These are phyloP conservation scores for Bipolaris cookei DNA, from an alignment of 2,329 filamentous ascomycete species.

Conservation along the genomic window DNA sequence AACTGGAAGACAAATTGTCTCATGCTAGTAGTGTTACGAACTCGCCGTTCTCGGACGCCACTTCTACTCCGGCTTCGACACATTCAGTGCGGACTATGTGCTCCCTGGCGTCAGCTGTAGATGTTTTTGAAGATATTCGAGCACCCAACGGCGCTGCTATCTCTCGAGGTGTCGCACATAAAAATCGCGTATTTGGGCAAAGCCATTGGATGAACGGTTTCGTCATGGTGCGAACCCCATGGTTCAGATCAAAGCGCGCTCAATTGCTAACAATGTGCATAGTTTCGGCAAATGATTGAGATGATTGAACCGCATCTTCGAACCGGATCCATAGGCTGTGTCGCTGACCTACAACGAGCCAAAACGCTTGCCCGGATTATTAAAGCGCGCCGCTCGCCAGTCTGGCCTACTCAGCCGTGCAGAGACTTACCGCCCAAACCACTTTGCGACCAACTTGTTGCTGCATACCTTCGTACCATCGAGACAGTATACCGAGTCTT, in stretches of 20 bases:
- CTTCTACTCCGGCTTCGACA: slow-evolving; percentile 29
- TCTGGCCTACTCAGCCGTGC: slow-evolving; percentile 56
- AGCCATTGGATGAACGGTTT: slow-evolving; percentile 64
- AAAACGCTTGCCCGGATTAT: slow-evolving; percentile 62
- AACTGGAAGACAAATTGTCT: slow-evolving; percentile 54
- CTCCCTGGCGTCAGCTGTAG: slow-evolving; percentile 53
- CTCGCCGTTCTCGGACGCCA: slow-evolving; percentile 3
- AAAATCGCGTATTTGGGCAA: slow-evolving; percentile 63
- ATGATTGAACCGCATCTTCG: slow-evolving; percentile 52
- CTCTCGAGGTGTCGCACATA: slow-evolving; percentile 58
- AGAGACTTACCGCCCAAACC: slow-evolving; percentile 56
- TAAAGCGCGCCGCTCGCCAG: slow-evolving; percentile 57
- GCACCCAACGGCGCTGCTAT: slow-evolving; percentile 42
- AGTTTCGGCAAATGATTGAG: slow-evolving; percentile 53
- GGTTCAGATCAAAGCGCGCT: neutral
- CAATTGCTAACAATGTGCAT: slow-evolving; percentile 27
- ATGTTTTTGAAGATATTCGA: slow-evolving; percentile 51
- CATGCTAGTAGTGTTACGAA: slow-evolving; percentile 14
- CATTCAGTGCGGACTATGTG: slow-evolving; percentile 49
- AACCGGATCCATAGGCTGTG: slow-evolving; percentile 49
- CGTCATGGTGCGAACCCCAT: slow-evolving; percentile 50
- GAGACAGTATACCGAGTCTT: slow-evolving; percentile 60
- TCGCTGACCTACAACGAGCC: slow-evolving; percentile 55
- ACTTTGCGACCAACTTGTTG: slow-evolving; percentile 56
- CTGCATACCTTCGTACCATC: slow-evolving; percentile 57